Conservation (phyloP, 345 rosid species). For the Erucastrum elatum region DNA sequence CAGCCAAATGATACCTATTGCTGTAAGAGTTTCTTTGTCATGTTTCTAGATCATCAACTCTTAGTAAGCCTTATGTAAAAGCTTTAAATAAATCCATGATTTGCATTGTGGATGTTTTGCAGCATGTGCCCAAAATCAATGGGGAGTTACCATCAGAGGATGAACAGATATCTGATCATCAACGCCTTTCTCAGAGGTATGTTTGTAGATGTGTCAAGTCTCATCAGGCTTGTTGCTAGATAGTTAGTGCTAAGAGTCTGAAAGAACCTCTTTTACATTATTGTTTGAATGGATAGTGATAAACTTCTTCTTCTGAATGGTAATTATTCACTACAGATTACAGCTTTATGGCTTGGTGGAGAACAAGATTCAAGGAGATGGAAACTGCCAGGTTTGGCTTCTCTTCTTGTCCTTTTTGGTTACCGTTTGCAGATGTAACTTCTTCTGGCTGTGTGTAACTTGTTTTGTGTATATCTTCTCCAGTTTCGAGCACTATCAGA, state of each 20-base stretch:
- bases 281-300: not conserved
- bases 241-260: not conserved
- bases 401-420: not conserved
- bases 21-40: conserved; percentile 47
- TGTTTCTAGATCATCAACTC: not conserved
- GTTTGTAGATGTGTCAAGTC: not conserved
- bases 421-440: not conserved
- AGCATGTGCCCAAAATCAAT: conserved; percentile 46
- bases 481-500: conserved; percentile 91
- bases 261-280: not conserved
- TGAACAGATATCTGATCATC: conserved; percentile 42
- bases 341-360: conserved; percentile 67
- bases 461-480: conserved; percentile 15
- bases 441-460: conserved; percentile 9
- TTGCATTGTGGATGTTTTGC: no score
- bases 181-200: conserved; percentile 42
- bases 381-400: conserved; percentile 61
- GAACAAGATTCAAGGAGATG: conserved; percentile 68
- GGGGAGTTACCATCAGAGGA: conserved; percentile 43
- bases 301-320: not conserved
- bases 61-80: not conserved
- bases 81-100: not conserved
- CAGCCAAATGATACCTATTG: conserved; percentile 68
- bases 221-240: not conserved
- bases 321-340: conserved; percentile 42